Evolutionary conservation across 495 filamentous ascomycete genomes (phyloP), one percentile per base, ranked within the genome.

Genomic region (Aspergillus leporis): DNA sequence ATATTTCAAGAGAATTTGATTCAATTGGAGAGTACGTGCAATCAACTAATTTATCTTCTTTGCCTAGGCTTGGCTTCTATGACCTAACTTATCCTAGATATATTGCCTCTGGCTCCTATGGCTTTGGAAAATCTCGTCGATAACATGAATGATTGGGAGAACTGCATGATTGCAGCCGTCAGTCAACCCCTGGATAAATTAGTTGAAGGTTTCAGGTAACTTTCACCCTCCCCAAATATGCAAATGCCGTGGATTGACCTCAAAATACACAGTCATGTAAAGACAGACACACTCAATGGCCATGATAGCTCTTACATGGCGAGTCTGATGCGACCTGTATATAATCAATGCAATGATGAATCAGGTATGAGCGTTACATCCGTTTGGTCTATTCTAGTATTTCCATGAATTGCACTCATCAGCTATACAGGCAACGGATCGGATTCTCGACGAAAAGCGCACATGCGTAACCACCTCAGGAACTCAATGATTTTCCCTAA

Each of bases 231-330:
- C 16, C 13, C 3, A 30, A n/a, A 16, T 31, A 34, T 53, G 21
- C 16, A 48, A 46, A 10, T 22, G 21, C 4, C 36, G 32, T 47
- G 30, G 40, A 41, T 36, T 19, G 51, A 16, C 21, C 13, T 10
- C 19, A 18, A 1, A 5, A 9, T 40, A 9, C 25, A 31, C n/a
- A 70, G 64, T 22, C 34, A 25, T 23, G 54, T 62, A 5, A 56
- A 48, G 16, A 12, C 36, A 10, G 62, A 70, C 48, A 57, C 62
- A 14, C 41, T 62, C 5, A 16, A 58, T 7, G 58, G 54, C 12
- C 64, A 67, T 13, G 49, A 28, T 52, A 67, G 65, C 23, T 68
- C 70, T 7, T 67, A 60, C 22, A 70, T 72, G 2, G 53, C 65
- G 0, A 53, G 38, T 1, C 45, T 67, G 22, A 72, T 72, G 67